These are phyloP conservation scores for Serendipita indica DNA, from an alignment of 768 basidiomycete species.

Conservation along the genomic window DNA sequence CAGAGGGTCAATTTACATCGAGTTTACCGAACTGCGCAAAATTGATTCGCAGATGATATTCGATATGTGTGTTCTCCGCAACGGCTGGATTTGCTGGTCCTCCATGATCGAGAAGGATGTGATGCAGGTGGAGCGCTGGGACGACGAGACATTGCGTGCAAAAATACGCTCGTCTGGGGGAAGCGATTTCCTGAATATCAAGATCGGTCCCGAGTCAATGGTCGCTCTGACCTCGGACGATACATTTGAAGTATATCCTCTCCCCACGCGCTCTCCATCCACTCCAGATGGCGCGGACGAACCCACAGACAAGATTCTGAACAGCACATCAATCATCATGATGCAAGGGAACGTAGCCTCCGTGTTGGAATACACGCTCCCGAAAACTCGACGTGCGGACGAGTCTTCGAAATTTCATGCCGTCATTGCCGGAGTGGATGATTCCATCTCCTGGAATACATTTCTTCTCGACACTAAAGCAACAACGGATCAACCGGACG, in stretches of 20 bases:
- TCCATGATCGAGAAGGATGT: background rate
- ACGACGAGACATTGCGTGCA: background rate
- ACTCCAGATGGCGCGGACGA: background rate
- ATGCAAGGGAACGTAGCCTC: background rate
- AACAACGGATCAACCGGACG: too few species aligned
- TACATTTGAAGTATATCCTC: background rate
- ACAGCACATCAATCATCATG: background rate
- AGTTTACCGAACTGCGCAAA: background rate
- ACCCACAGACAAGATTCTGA: background rate
- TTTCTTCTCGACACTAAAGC: too few species aligned
- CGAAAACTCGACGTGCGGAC: background rate
- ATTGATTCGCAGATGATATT: background rate
- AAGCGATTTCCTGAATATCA: background rate
- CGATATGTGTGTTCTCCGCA: background rate
- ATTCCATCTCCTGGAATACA: background rate
- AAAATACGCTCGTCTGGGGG: background rate
- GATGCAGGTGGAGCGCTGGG: background rate
- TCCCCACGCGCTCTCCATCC: background rate
- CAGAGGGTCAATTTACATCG: background rate
- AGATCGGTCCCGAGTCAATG: background rate
- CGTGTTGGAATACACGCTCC: background rate
- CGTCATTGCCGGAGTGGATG: background rate
- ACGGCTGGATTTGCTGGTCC: background rate
- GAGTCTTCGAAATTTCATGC: background rate
- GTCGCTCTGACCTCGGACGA: background rate